A percentile compares a stretch with the other conserved stretches of the same genome.
phyloP scores from a whole-genome alignment of 106 monocot species.

The Platanthera zijinensis region DNA sequence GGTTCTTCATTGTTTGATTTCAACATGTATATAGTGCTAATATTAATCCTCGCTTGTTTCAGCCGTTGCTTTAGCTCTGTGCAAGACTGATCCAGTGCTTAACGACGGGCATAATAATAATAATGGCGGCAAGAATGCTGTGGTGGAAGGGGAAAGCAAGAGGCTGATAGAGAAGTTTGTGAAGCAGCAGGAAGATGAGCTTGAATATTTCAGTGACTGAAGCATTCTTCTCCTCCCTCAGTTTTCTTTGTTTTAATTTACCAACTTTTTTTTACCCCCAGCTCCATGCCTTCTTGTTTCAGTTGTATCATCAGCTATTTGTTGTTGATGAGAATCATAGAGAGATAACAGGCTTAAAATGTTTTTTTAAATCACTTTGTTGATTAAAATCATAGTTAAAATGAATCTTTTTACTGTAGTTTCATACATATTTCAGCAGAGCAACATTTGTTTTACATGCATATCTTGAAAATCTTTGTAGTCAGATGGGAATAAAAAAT shows the following conservation, averaged over 20 bases:
- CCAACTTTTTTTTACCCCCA: no score
- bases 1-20: not conserved
- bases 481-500: no score
- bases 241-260: not conserved
- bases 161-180: conserved; percentile 70
- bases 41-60: conserved; percentile 10
- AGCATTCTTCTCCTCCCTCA: not conserved
- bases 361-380: no score
- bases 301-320: no score
- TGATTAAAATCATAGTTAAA: no score
- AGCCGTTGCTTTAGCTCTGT: conserved; percentile 75
- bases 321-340: no score
- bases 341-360: no score
- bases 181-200: conserved; percentile 41
- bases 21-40: not conserved
- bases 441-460: no score
- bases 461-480: no score
- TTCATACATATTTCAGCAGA: no score
- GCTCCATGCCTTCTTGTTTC: no score
- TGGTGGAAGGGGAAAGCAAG: conserved; percentile 42
- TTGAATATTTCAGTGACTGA: conserved; percentile 45
- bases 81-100: conserved; percentile 66
- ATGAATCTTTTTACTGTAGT: no score
- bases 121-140: conserved; percentile 26
- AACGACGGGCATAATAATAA: conserved; percentile 44